A percentile compares a stretch with the other conserved stretches of the same genome.
Conservation (phyloP, 495 filamentous ascomycete species). For the Neurospora cerealis region DNA sequence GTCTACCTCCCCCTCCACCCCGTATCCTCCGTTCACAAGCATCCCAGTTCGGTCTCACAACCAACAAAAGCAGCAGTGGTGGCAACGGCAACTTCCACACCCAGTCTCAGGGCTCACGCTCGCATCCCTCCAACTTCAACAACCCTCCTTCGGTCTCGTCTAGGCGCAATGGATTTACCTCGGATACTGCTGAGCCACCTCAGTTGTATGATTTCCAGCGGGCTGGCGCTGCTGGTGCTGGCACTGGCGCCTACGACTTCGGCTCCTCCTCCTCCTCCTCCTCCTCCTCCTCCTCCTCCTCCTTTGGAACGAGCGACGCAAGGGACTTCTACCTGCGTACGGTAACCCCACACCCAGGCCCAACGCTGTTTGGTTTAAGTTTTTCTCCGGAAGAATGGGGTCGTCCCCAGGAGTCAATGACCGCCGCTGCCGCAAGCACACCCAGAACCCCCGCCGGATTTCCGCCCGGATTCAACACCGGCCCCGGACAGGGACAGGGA, state of each 20-base stretch:
- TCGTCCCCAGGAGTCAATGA: neutral
- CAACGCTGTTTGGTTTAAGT: neutral
- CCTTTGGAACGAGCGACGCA: neutral
- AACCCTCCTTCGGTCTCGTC: neutral
- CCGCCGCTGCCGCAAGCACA: neutral
- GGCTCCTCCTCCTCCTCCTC: neutral
- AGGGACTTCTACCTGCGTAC: neutral
- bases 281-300: neutral
- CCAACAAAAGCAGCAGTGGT: neutral
- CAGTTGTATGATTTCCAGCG: neutral
- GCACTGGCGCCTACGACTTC: neutral
- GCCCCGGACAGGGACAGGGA: neutral
- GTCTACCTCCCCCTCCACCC: neutral
- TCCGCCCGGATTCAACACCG: neutral
- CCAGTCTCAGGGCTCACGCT: neutral
- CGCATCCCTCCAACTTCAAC: neutral
- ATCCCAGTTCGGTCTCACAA: neutral
- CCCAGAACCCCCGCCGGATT: neutral
- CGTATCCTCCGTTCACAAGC: neutral
- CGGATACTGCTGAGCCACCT: neutral
- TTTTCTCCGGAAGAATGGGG: neutral
- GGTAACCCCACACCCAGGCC: neutral
- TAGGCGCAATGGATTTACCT: neutral
- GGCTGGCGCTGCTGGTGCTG: neutral
- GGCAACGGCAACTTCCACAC: neutral